These are phyloP conservation scores for Geranium rotundifolium DNA, from an alignment of 345 rosid species.

Conservation along the genomic window DNA sequence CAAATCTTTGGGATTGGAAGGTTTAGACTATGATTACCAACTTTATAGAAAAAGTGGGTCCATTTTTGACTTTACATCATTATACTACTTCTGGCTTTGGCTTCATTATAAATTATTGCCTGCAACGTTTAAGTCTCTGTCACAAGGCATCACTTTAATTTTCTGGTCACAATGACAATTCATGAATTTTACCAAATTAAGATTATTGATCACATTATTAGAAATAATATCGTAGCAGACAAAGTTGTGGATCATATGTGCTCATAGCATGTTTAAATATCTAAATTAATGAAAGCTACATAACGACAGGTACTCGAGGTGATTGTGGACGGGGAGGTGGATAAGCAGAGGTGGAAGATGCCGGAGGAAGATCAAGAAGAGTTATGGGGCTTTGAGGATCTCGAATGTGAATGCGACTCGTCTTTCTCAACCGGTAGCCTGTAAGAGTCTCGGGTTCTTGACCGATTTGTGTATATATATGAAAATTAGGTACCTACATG, in stretches of 20 bases:
- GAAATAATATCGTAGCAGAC: neutral
- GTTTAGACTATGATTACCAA: conserved; percentile 16
- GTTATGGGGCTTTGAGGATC: conserved; percentile 87
- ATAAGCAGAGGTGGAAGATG: conserved; percentile 73
- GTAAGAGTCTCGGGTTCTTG: neutral
- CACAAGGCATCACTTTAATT: too few species aligned
- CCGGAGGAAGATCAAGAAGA: conserved; percentile 51
- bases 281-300: too few species aligned
- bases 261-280: neutral
- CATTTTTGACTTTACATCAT: conserved; percentile 4
- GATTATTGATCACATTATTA: too few species aligned
- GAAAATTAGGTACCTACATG: too few species aligned
- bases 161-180: too few species aligned
- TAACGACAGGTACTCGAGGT: conserved; percentile 49
- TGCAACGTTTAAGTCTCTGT: too few species aligned
- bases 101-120: neutral
- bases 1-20: conserved; percentile 23
- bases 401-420: conserved; percentile 45
- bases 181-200: too few species aligned
- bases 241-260: neutral
- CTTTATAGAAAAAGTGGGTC: conserved; percentile 9
- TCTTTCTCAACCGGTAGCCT: conserved; percentile 45
- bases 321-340: conserved; percentile 44
- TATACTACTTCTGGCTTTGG: neutral
- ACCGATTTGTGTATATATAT: neutral